Conservation (phyloP, 192 early-diverging fungal genomes). For the Entophlyctis luteolus region DNA sequence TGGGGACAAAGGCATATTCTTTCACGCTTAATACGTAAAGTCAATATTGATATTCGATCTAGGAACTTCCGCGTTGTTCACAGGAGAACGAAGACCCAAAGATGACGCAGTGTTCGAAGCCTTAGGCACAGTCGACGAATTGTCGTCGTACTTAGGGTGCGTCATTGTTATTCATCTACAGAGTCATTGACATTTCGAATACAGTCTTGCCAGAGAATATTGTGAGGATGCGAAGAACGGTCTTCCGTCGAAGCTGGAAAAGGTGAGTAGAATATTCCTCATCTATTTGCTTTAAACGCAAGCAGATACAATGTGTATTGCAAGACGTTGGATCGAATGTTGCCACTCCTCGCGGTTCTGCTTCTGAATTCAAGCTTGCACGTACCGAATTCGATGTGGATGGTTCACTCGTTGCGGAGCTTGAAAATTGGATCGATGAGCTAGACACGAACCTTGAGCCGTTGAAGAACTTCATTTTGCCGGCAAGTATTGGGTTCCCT, state of each 20-base stretch:
- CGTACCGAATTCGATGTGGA: slow-evolving; percentile 74
- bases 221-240: slow-evolving; percentile 52
- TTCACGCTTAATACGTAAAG: neutral
- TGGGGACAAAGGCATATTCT: slow-evolving; percentile 74
- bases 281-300: too few relatives aligned
- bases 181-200: slow-evolving; percentile 18
- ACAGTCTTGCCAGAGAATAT: slow-evolving; percentile 52
- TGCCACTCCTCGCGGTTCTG: slow-evolving; percentile 71
- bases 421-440: slow-evolving; percentile 86
- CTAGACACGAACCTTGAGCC: slow-evolving; percentile 66
- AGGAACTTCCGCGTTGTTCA: slow-evolving; percentile 83
- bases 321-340: slow-evolving; percentile 91
- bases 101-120: slow-evolving; percentile 88
- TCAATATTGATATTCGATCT: neutral
- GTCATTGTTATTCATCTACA: neutral
- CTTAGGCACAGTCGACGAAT: slow-evolving; percentile 84
- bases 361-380: slow-evolving; percentile 53
- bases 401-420: slow-evolving; percentile 52
- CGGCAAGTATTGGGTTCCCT: slow-evolving; percentile 46
- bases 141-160: slow-evolving; percentile 67
- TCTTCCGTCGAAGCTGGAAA: slow-evolving; percentile 46
- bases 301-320: slow-evolving; percentile 83
- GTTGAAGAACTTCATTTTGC: slow-evolving; percentile 79
- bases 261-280: slow-evolving; percentile 30
- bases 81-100: slow-evolving; percentile 84